Percentiles rank a stretch among this genome's conserved stretches.
Conservation (phyloP, 441 rosid genomes). For the Mallotus japonicus region DNA sequence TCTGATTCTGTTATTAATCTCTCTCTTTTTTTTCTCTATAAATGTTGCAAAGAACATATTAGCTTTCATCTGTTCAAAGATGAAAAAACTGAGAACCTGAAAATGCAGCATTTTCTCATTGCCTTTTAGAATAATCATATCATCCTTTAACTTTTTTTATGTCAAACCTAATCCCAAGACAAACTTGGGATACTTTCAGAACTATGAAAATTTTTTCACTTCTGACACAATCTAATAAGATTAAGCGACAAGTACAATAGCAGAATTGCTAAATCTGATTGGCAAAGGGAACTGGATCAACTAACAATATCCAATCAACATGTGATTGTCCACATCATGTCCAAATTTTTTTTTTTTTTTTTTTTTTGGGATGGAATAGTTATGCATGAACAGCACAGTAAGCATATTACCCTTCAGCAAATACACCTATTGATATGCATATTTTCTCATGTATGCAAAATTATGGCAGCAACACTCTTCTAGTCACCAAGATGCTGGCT, state of each 20-base stretch:
- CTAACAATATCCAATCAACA: not conserved
- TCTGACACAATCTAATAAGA: not conserved
- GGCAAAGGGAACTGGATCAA: not conserved
- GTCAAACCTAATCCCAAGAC: not conserved
- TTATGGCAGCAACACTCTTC: not conserved
- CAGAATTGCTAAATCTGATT: not conserved
- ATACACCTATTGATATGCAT: not conserved
- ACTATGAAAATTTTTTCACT: not conserved
- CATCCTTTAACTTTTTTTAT: not conserved
- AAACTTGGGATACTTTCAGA: not conserved
- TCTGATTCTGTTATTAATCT: not conserved
- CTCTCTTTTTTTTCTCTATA: too few species aligned
- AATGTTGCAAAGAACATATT: not conserved
- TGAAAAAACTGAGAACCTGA: not conserved
- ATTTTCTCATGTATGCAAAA: not conserved
- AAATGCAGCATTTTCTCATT: not conserved
- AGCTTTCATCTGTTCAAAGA: not conserved
- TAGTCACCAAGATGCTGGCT: constrained; percentile 4
- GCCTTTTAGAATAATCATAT: not conserved
- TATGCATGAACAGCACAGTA: not conserved
- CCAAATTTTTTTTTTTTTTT: not conserved
- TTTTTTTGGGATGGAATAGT: not conserved
- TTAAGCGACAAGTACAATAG: not conserved
- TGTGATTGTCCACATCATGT: not conserved
- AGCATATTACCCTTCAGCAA: not conserved